These are phyloP conservation scores for Crithidia fasciculata DNA, from an alignment of 208 protist genomes.

Conservation along the genomic window DNA sequence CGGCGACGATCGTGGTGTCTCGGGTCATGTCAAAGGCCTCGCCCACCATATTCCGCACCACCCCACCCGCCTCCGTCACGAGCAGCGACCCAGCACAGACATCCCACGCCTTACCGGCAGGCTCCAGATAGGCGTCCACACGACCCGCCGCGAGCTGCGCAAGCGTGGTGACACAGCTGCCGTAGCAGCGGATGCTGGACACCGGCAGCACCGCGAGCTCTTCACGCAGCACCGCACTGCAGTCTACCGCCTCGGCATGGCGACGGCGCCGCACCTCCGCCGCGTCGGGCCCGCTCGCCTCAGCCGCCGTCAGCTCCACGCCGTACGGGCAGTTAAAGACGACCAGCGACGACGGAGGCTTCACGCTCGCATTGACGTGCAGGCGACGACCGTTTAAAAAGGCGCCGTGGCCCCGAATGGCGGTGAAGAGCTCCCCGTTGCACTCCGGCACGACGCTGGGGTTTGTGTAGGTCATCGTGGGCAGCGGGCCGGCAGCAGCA, in stretches of 20 bases:
- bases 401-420: constrained; percentile 60
- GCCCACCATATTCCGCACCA: constrained; percentile 62
- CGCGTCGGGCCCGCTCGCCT: constrained; percentile 9
- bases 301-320: constrained; percentile 28
- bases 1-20: constrained; percentile 59
- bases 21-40: constrained; percentile 52
- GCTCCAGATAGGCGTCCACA: constrained; percentile 67
- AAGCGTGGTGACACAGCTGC: constrained; percentile 52
- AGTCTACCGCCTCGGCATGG: constrained; percentile 42
- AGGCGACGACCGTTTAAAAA: constrained; percentile 69
- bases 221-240: constrained; percentile 33
- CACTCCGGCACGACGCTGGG: constrained; percentile 33
- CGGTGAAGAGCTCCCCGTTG: constrained; percentile 73
- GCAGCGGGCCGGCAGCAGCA: background rate
- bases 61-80: constrained; percentile 74
- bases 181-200: constrained; percentile 47
- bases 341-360: constrained; percentile 36
- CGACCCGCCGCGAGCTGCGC: constrained; percentile 64
- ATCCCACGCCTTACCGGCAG: constrained; percentile 63
- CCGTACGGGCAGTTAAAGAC: constrained; percentile 53
- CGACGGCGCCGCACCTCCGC: constrained; percentile 21
- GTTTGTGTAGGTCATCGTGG: constrained; percentile 7
- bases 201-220: constrained; percentile 39
- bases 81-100: constrained; percentile 64
- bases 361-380: constrained; percentile 28